Percentiles rank a stretch among this genome's conserved stretches.
Conservation (phyloP, 352 stramenopile genomes). For the Nothophytophthora sp. region DNA sequence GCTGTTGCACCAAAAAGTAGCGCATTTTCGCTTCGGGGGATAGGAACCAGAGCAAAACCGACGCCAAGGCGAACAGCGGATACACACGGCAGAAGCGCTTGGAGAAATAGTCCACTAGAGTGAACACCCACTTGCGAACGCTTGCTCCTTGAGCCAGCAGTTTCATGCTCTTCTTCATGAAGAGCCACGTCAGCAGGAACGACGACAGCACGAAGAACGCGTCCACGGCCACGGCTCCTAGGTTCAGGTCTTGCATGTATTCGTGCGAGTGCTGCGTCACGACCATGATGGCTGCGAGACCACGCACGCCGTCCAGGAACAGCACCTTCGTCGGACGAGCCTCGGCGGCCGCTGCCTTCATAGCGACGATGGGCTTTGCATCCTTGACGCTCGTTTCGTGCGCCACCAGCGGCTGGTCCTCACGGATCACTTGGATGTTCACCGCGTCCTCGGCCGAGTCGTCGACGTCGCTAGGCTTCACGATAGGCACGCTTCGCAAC, state of each 20-base stretch:
- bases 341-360: constrained; percentile 18
- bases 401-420: constrained; percentile 20
- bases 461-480: too few species aligned
- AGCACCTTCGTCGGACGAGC: constrained; percentile 26
- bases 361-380: constrained; percentile 19
- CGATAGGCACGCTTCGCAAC: too few species aligned
- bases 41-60: constrained; percentile 33
- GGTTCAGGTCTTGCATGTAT: constrained; percentile 36
- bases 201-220: constrained; percentile 60
- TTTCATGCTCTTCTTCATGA: constrained; percentile 42
- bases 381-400: constrained; percentile 18
- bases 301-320: constrained; percentile 38
- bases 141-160: constrained; percentile 26
- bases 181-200: constrained; percentile 56
- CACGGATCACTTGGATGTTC: constrained; percentile 7
- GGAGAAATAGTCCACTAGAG: constrained; percentile 43
- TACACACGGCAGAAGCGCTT: constrained; percentile 54
- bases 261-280: constrained; percentile 37
- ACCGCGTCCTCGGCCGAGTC: constrained; percentile 11
- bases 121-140: constrained; percentile 28
- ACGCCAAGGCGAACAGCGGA: constrained; percentile 40
- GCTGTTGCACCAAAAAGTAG: constrained; percentile 30
- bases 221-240: constrained; percentile 42
- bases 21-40: constrained; percentile 24
- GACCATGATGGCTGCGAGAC: constrained; percentile 30